Base-by-base conservation (phyloP, 2,329 filamentous ascomycete genomes). In the Orbilia brochopaga region DNA sequence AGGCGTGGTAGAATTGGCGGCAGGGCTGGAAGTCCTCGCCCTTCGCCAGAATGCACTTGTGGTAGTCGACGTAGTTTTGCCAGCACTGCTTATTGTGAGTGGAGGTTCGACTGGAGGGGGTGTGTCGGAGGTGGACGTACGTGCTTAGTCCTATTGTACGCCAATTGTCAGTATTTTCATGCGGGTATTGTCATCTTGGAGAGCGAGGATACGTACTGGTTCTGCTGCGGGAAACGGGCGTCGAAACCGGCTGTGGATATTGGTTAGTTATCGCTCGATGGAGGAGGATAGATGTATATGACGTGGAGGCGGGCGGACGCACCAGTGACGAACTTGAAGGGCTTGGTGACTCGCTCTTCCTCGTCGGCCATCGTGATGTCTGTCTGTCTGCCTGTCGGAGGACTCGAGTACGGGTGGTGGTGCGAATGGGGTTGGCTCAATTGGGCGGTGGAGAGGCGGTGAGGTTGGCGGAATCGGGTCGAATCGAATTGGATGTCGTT, bases 41-140 rank as follows among this genome's bases (percentile, higher is more conserved):
- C 87, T 97, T 97, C 83, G 92, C 93, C 80, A 89, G 85, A 83
- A 97, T 92, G 86, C 94, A 99, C 87, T 99, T 99, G 88, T 99
- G 91, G 87, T 99, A 97, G 83, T 99, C 94, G 85, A 99, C 94
- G 84, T 99, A 99, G 87, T 99, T 99, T 83, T 99, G 95, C 94
- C 94, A 99, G 91, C 94, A 99, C 88, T 99, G 92, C 83, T 6
- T n/a, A 8, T 37, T 7, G 13, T 23, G 21, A 17, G 15, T 23
- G 53, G 11, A 44, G 23, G 32, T 15, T 32, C 3, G 10, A 2
- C n/a, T 37, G 17, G 5, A 46, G 5, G 44, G 37, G 37, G n/a
- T 15, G 56, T 50, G 13, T 30, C 13, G 19, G 24, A 54, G 50
- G 57, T n/a, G 24, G 30, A 75, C 75, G 69, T 69, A 75, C 75